Evolutionary conservation across 2,329 filamentous ascomycete species (phyloP).

Genomic region (Spiromastix sp.): DNA sequence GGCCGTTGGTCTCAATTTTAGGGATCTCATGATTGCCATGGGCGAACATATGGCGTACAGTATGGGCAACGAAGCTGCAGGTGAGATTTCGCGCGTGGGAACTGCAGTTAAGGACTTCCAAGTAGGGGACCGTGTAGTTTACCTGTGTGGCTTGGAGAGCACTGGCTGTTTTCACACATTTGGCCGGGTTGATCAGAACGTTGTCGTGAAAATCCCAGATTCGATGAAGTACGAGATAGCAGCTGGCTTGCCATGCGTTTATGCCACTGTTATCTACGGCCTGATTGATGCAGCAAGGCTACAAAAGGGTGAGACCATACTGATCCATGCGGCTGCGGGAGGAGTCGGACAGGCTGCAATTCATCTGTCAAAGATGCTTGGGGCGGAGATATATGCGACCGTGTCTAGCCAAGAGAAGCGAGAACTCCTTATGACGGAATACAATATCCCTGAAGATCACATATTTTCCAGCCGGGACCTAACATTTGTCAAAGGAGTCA

Average conservation of each 20-base stretch:
- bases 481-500: slow-evolving; percentile 13
- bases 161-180: slow-evolving; percentile 11
- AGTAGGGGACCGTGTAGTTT: slow-evolving; percentile 27
- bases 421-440: slow-evolving; percentile 13
- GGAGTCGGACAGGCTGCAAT: slow-evolving; percentile 18
- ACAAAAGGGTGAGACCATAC: slow-evolving; percentile 11
- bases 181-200: slow-evolving; percentile 7
- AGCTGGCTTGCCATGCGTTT: slow-evolving; percentile 14
- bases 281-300: slow-evolving; percentile 13
- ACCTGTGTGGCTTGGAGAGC: slow-evolving; percentile 4
- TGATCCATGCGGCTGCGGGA: no score
- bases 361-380: slow-evolving; percentile 11
- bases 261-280: slow-evolving; percentile 13
- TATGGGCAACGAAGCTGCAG: slow-evolving; percentile 27
- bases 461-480: slow-evolving; percentile 16
- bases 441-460: slow-evolving; percentile 15
- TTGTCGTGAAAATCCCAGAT: slow-evolving; percentile 12
- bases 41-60: no score
- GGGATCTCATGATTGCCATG: slow-evolving; percentile 36
- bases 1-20: slow-evolving; percentile 18
- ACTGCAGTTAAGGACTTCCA: slow-evolving; percentile 14
- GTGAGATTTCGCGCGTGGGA: slow-evolving; percentile 16
- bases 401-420: slow-evolving; percentile 14
- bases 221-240: slow-evolving; percentile 13
- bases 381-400: slow-evolving; percentile 16